phyloP scores from a whole-genome alignment of 192 early-diverging fungal species.

The Rhizoclosmatium globosum region DNA sequence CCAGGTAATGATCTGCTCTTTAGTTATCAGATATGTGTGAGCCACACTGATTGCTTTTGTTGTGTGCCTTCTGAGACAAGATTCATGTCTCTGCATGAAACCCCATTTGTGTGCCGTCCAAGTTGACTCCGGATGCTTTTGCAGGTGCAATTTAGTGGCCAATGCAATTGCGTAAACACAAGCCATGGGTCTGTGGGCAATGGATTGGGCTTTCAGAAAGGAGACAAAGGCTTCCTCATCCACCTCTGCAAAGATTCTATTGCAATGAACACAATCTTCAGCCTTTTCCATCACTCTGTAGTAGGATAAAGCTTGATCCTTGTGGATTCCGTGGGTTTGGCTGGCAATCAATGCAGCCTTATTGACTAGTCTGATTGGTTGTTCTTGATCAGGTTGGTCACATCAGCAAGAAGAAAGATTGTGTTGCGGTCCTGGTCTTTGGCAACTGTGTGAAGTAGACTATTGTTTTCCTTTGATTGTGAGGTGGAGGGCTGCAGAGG shows the following conservation, averaged over 20 bases:
- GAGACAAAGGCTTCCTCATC: background rate
- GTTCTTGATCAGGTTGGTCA: background rate
- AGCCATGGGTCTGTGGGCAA: background rate
- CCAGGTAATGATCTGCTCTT: background rate
- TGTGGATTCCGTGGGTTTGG: background rate
- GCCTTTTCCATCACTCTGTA: background rate
- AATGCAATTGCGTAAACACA: background rate
- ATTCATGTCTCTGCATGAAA: background rate
- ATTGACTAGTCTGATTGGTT: conserved; percentile 1
- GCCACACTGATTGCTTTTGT: conserved; percentile 10
- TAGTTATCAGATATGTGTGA: background rate
- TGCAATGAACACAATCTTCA: background rate
- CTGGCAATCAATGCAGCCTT: background rate
- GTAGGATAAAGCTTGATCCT: background rate
- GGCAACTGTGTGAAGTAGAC: background rate
- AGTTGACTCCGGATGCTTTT: background rate
- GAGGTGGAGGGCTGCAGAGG: background rate
- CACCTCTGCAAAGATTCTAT: background rate
- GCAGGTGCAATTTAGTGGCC: background rate
- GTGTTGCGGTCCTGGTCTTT: background rate
- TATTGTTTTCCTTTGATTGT: background rate
- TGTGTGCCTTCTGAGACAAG: background rate
- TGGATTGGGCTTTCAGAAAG: background rate
- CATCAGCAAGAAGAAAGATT: background rate
- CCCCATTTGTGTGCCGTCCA: background rate